Evolutionary conservation across 371 early-diverging fungal species (phyloP).

Genomic region (Cokeromyces recurvatus): DNA sequence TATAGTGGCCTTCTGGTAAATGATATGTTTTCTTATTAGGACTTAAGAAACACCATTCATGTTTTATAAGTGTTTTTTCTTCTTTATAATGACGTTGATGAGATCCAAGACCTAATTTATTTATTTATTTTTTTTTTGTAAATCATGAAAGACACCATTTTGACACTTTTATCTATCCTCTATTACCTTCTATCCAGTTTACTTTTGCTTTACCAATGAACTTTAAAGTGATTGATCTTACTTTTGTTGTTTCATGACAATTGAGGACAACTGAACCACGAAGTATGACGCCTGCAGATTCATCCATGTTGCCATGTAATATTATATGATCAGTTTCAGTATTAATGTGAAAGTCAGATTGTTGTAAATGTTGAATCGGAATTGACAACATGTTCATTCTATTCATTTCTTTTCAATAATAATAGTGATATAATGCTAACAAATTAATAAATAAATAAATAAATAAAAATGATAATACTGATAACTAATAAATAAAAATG

Average conservation of each 20-base stretch:
- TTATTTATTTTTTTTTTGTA: too few species aligned
- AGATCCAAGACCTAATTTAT: conserved; percentile 28
- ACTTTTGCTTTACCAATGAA: conserved; percentile 44
- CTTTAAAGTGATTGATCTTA: conserved; percentile 33
- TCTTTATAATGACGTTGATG: conserved; percentile 44
- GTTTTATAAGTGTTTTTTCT: conserved; percentile 34
- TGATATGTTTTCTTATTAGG: conserved; percentile 33
- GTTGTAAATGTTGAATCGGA: conserved; percentile 35
- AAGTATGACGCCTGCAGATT: conserved; percentile 45
- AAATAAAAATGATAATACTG: too few species aligned
- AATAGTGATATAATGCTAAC: too few species aligned
- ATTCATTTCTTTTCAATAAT: too few species aligned
- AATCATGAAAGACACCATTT: too few species aligned
- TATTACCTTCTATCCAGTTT: conserved; percentile 43
- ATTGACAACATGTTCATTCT: conserved; percentile 11
- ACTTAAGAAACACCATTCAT: conserved; percentile 43
- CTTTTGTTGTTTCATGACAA: conserved; percentile 37
- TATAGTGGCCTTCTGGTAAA: conserved; percentile 32
- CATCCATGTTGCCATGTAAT: conserved; percentile 38
- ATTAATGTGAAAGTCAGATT: conserved; percentile 36
- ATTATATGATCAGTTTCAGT: conserved; percentile 38
- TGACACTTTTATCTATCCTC: too few species aligned
- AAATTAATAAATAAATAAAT: too few species aligned
- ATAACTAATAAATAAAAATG: too few species aligned
- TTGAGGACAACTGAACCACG: conserved; percentile 37